Conservation (phyloP, 2,329 filamentous ascomycete genomes). For the Epichloe festucae region DNA sequence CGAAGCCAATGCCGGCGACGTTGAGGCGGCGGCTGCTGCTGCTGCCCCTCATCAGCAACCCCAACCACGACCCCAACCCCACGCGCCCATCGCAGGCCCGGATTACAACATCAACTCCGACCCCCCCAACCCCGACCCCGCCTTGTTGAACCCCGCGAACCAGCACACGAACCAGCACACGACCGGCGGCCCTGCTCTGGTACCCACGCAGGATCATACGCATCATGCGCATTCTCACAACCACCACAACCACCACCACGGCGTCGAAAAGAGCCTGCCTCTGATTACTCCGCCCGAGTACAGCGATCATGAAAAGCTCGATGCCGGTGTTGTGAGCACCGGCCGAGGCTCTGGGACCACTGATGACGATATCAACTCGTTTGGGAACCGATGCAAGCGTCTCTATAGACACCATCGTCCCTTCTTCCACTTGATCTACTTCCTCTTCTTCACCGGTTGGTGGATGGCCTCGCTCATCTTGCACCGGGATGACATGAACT, state of each 20-base stretch:
- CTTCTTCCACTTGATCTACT: constrained; percentile 33
- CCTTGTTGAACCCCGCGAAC: constrained; percentile 23
- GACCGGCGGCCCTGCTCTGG: too few relatives aligned
- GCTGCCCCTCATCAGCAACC: not conserved
- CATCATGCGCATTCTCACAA: not conserved
- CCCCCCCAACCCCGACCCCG: constrained; percentile 15
- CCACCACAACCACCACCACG: constrained; percentile 10
- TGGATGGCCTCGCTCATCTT: constrained; percentile 65
- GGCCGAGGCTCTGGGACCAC: constrained; percentile 13
- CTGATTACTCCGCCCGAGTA: constrained; percentile 22
- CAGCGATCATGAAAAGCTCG: constrained; percentile 26
- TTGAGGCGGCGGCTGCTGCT: not conserved
- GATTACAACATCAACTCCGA: constrained; percentile 14
- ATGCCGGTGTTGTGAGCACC: constrained; percentile 19
- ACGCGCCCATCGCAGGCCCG: constrained; percentile 5
- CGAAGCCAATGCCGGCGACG: not conserved
- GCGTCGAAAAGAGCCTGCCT: constrained; percentile 13
- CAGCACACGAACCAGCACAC: constrained; percentile 5
- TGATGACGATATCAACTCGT: constrained; percentile 6
- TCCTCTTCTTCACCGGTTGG: constrained; percentile 43
- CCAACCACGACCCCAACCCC: constrained; percentile 1
- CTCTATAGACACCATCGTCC: constrained; percentile 34
- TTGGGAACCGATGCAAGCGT: constrained; percentile 13
- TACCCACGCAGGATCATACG: too few relatives aligned
- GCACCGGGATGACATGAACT: constrained; percentile 60